phyloP scores from a whole-genome alignment of 805 yeast genomes.

The Pichia paraexigua region DNA sequence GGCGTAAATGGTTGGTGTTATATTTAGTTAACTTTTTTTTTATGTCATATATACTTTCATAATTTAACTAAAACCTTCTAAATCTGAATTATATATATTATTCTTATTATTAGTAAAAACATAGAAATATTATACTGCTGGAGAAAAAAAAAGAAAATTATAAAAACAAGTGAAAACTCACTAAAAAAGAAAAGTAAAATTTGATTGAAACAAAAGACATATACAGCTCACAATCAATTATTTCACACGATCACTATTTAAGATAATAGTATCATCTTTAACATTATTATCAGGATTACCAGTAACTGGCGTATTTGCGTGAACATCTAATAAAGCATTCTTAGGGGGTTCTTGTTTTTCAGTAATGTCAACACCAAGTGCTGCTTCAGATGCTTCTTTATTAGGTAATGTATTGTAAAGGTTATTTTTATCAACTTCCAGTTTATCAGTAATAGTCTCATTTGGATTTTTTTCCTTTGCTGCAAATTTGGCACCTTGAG shows the following conservation, averaged over 20 bases:
- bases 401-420: constrained; percentile 7
- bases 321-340: constrained; percentile 7
- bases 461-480: background rate
- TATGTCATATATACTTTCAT: background rate
- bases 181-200: background rate
- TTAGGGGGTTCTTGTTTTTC: background rate
- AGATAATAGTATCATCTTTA: background rate
- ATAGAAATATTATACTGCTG: no score
- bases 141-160: no score
- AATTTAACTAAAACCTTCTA: no score
- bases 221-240: background rate
- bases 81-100: no score
- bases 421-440: background rate
- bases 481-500: constrained; percentile 4
- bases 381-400: constrained; percentile 1
- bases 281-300: background rate
- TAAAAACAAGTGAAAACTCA: no score
- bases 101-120: no score
- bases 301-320: constrained; percentile 5
- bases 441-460: background rate
- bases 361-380: background rate
- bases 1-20: constrained; percentile 23
- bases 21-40: background rate
- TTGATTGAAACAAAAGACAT: background rate
- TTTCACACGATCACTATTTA: constrained; percentile 7